These are phyloP conservation scores for Aspergillus brasiliensis DNA, from an alignment of 2,329 filamentous ascomycete genomes.

Conservation along the genomic window DNA sequence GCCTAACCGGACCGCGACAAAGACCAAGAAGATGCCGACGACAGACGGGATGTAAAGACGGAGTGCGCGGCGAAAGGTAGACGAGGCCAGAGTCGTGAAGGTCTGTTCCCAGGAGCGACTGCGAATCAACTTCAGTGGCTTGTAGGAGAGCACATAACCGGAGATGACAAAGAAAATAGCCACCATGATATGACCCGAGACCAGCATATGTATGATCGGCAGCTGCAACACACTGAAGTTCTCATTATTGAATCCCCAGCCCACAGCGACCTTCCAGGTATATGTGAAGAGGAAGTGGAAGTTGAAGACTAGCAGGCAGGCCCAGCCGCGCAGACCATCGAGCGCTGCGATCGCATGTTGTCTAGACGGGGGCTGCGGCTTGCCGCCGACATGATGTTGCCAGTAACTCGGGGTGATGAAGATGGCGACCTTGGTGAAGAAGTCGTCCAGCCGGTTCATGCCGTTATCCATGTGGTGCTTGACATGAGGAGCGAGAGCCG, in stretches of 20 bases:
- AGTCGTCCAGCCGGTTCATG: constrained; percentile 25
- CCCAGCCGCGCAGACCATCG: constrained; percentile 48
- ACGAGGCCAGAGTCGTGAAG: constrained; percentile 44
- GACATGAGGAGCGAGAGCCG: constrained; percentile 17
- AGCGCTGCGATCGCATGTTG: constrained; percentile 44
- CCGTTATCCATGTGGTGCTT: constrained; percentile 28
- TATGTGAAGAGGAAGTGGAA: constrained; percentile 51
- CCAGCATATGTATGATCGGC: constrained; percentile 46
- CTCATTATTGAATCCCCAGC: constrained; percentile 44
- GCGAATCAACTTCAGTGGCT: constrained; percentile 43
- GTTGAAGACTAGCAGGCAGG: constrained; percentile 49
- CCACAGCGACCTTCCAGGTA: constrained; percentile 43
- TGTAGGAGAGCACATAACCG: constrained; percentile 51
- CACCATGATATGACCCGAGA: constrained; percentile 52
- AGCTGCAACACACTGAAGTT: constrained; percentile 46
- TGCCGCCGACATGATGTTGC: constrained; percentile 36
- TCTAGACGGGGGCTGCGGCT: constrained; percentile 29
- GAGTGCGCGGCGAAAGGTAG: constrained; percentile 47
- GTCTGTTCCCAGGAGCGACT: constrained; percentile 41
- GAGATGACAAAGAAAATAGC: constrained; percentile 53
- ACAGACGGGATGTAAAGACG: constrained; percentile 48
- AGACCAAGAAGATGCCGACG: constrained; percentile 42
- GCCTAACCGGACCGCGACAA: constrained; percentile 47
- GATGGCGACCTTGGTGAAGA: constrained; percentile 29
- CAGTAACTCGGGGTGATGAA: constrained; percentile 41